These are phyloP conservation scores for Fusarium metavorans DNA, from an alignment of 2,329 filamentous ascomycete genomes.

Conservation along the genomic window DNA sequence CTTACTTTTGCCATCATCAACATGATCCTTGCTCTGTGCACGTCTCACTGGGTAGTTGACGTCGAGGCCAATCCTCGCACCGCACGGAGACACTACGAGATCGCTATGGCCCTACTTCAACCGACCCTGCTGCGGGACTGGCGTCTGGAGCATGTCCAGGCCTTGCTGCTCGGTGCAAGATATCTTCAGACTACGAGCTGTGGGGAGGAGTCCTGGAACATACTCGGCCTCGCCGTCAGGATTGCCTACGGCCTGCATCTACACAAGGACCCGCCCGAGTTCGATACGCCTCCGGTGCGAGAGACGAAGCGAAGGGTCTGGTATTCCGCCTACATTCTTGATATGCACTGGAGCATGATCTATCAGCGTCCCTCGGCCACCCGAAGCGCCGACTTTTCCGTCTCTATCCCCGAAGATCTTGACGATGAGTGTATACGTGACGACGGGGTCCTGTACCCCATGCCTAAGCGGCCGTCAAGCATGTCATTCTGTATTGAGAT, in stretches of 20 bases:
- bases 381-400: neutral
- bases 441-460: neutral
- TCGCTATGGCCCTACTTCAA: neutral
- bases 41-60: neutral
- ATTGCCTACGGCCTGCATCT: neutral
- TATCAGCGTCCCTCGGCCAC: neutral
- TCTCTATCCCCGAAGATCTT: neutral
- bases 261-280: neutral
- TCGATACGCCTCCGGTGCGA: neutral
- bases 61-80: neutral
- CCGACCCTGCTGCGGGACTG: neutral
- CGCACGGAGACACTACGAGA: neutral
- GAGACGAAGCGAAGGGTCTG: neutral
- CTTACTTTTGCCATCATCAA: neutral
- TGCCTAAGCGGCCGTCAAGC: neutral
- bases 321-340: neutral
- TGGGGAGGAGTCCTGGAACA: neutral
- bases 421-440: neutral
- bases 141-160: neutral
- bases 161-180: neutral
- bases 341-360: neutral
- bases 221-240: neutral
- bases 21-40: constrained; percentile 2
- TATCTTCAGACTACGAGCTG: neutral
- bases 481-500: neutral